Evolutionary conservation across 495 filamentous ascomycete genomes (phyloP).

Genomic region (Delitschia confertaspora): DNA sequence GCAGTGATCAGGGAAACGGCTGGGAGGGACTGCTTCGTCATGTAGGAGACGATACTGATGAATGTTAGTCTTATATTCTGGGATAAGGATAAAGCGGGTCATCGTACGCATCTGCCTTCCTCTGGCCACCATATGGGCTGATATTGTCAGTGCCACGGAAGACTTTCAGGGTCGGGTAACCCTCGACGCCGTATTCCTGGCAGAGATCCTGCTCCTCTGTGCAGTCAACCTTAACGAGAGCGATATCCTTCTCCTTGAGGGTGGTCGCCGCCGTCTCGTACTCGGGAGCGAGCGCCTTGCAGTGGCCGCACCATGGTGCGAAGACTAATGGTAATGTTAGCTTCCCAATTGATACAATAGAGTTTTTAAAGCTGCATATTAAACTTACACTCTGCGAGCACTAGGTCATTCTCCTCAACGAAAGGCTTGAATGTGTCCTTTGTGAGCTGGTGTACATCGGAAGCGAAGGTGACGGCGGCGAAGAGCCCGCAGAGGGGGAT

Average conservation of each 20-base stretch:
- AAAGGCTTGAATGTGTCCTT: slow-evolving; percentile 80
- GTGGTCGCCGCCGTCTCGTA: slow-evolving; percentile 87
- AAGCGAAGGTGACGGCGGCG: slow-evolving; percentile 56
- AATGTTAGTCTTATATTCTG: slow-evolving; percentile 29
- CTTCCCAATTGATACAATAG: not conserved
- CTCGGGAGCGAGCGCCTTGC: slow-evolving; percentile 76
- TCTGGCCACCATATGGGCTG: slow-evolving; percentile 74
- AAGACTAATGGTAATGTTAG: slow-evolving; percentile 44
- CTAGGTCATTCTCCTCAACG: slow-evolving; percentile 72
- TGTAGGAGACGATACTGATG: slow-evolving; percentile 85
- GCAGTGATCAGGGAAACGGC: slow-evolving; percentile 74
- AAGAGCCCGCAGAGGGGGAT: slow-evolving; percentile 33
- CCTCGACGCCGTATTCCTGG: slow-evolving; percentile 80
- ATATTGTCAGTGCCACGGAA: slow-evolving; percentile 88
- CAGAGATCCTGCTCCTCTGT: slow-evolving; percentile 90
- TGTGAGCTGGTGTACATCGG: slow-evolving; percentile 76
- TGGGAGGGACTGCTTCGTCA: slow-evolving; percentile 96
- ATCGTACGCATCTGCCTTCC: slow-evolving; percentile 83
- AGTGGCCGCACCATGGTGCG: slow-evolving; percentile 68
- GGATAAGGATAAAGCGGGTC: not conserved
- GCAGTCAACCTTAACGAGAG: slow-evolving; percentile 90
- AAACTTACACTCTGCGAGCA: slow-evolving; percentile 62
- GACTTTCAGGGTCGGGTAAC: slow-evolving; percentile 96
- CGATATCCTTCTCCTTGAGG: slow-evolving; percentile 91
- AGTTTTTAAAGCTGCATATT: not conserved